A percentile compares a stretch with the other conserved stretches of the same genome.
phyloP scores from a whole-genome alignment of 768 basidiomycete genomes.

The Hypholoma fasciculare region DNA sequence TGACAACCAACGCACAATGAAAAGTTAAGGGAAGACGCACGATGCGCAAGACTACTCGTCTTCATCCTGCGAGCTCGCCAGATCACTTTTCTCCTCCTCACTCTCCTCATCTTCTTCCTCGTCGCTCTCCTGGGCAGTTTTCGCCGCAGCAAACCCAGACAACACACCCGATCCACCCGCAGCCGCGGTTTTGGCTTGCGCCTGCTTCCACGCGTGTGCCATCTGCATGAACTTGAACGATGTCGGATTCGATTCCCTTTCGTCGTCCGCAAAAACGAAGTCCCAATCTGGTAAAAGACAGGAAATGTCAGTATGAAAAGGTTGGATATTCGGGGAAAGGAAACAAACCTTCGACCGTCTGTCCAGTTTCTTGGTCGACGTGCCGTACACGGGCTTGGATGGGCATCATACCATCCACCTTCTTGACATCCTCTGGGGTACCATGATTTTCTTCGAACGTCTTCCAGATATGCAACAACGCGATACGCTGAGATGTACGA shows the following conservation, averaged over 20 bases:
- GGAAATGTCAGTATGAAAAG: constrained; percentile 25
- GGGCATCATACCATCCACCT: constrained; percentile 93
- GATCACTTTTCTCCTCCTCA: constrained; percentile 42
- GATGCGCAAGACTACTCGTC: background rate
- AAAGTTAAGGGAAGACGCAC: too few species aligned
- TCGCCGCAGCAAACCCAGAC: constrained; percentile 78
- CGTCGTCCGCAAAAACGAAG: constrained; percentile 95
- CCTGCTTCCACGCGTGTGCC: constrained; percentile 87
- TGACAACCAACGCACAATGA: too few species aligned
- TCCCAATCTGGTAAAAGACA: constrained; percentile 90
- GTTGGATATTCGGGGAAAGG: background rate
- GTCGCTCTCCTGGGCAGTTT: constrained; percentile 25
- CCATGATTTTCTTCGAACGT: constrained; percentile 86
- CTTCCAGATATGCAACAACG: constrained; percentile 94
- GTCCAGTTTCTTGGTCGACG: constrained; percentile 82
- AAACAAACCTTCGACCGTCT: constrained; percentile 78
- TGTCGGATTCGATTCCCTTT: constrained; percentile 88
- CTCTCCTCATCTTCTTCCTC: constrained; percentile 46
- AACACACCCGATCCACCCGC: constrained; percentile 81
- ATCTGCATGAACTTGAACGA: constrained; percentile 95
- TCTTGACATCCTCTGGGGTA: constrained; percentile 65
- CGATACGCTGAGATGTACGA: constrained; percentile 71
- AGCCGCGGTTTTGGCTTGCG: constrained; percentile 88
- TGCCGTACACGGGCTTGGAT: constrained; percentile 49
- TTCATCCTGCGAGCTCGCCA: constrained; percentile 31